Conservation (phyloP, 495 filamentous ascomycete genomes). For the Hypoxylon lienhwacheense region DNA sequence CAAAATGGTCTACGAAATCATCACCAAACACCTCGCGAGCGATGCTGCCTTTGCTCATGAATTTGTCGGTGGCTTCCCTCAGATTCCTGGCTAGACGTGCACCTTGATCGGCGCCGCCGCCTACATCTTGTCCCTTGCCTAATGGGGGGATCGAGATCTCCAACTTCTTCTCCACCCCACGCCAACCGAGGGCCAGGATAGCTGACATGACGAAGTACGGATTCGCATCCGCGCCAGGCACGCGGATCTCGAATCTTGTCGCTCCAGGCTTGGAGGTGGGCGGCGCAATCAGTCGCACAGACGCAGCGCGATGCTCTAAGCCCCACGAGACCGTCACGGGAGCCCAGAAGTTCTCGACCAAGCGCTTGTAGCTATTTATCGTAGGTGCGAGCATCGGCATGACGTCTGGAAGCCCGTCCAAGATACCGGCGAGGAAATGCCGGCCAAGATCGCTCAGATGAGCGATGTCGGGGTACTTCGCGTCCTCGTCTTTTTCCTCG, state of each 20-base stretch:
- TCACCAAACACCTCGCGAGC: constrained; percentile 91
- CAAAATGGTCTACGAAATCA: constrained; percentile 94
- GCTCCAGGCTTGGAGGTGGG: constrained; percentile 80
- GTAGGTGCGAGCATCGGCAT: constrained; percentile 96
- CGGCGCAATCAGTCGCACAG: constrained; percentile 84
- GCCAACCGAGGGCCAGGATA: constrained; percentile 81
- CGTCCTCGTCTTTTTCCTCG: constrained; percentile 65
- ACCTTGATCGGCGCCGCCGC: constrained; percentile 65
- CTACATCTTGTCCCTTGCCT: constrained; percentile 78
- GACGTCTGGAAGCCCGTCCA: constrained; percentile 87
- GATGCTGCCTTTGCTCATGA: constrained; percentile 73
- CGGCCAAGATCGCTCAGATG: constrained; percentile 83
- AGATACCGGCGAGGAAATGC: constrained; percentile 89
- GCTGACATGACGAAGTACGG: constrained; percentile 86
- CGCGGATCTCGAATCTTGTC: constrained; percentile 88
- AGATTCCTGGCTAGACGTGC: constrained; percentile 77
- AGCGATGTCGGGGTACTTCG: constrained; percentile 71
- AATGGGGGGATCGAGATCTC: constrained; percentile 80
- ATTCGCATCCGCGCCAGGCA: constrained; percentile 89
- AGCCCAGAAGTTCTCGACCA: constrained; percentile 99
- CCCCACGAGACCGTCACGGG: constrained; percentile 98
- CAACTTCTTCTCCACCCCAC: constrained; percentile 87
- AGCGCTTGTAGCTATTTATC: constrained; percentile 93
- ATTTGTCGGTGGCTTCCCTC: constrained; percentile 76
- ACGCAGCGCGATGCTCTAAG: constrained; percentile 89